These are phyloP conservation scores for Amaranthus cruentus DNA, from an alignment of 148 eudicot species.

Conservation along the genomic window DNA sequence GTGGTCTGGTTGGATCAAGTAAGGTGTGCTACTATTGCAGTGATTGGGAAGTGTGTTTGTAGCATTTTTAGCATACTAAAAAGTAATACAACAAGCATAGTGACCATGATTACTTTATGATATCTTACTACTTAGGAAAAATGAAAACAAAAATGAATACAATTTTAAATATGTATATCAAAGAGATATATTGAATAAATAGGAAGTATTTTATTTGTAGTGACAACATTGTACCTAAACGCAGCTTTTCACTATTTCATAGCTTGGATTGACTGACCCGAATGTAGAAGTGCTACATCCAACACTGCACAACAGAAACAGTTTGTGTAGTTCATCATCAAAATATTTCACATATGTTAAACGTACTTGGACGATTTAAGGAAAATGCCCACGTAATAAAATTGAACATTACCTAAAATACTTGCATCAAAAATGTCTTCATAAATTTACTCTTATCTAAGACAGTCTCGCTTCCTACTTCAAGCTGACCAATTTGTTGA, in stretches of 20 bases:
- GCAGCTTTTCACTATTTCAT: not conserved
- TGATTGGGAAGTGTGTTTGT: too few relatives aligned
- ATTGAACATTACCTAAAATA: conserved; percentile 62
- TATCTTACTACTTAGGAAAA: too few relatives aligned
- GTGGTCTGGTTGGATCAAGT: too few relatives aligned
- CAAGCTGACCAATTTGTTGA: conserved; percentile 84
- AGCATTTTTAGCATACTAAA: too few relatives aligned
- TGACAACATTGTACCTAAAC: not conserved
- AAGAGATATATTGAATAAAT: too few relatives aligned
- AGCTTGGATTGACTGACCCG: conserved; percentile 7
- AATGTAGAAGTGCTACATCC: conserved; percentile 44
- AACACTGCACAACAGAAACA: conserved; percentile 35
- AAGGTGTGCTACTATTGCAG: too few relatives aligned
- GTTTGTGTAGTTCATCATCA: not conserved
- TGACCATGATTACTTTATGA: too few relatives aligned
- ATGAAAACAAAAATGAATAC: too few relatives aligned
- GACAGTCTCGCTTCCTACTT: conserved; percentile 99
- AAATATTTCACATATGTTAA: not conserved
- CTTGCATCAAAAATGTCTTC: conserved; percentile 95
- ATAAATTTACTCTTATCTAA: conserved; percentile 98
- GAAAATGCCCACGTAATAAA: not conserved
- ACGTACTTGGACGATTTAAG: not conserved
- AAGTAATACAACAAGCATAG: too few relatives aligned
- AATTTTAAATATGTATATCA: too few relatives aligned
- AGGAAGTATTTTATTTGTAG: too few relatives aligned